A percentile compares a stretch with the other conserved stretches of the same genome.
Evolutionary conservation across 495 filamentous ascomycete species (phyloP).

Genomic region (Penicillium subrubescens): DNA sequence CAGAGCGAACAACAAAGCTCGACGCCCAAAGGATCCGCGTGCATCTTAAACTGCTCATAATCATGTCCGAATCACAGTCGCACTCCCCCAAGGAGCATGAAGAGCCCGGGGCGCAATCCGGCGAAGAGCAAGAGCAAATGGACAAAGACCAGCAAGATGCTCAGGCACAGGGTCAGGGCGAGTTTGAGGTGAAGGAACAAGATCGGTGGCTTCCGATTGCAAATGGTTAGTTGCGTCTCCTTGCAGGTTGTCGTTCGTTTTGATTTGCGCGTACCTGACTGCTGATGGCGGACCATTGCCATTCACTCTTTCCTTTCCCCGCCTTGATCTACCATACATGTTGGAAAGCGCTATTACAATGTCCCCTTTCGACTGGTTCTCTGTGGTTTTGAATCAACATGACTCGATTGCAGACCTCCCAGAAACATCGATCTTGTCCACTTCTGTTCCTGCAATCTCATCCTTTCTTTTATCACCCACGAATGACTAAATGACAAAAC

Average conservation of each 20-base stretch:
- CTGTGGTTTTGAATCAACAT: not conserved
- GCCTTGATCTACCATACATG: slow-evolving; percentile 14
- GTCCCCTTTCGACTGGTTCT: not conserved
- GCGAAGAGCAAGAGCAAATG: slow-evolving; percentile 80
- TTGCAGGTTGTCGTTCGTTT: slow-evolving; percentile 53
- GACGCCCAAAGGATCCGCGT: slow-evolving; percentile 36
- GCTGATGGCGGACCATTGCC: slow-evolving; percentile 47
- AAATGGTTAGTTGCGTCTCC: slow-evolving; percentile 86
- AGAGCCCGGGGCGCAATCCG: slow-evolving; percentile 90
- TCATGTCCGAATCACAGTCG: slow-evolving; percentile 74
- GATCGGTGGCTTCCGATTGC: slow-evolving; percentile 99
- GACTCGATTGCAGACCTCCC: not conserved
- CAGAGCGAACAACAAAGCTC: slow-evolving; percentile 38
- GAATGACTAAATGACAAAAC: not conserved
- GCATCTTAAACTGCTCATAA: slow-evolving; percentile 52
- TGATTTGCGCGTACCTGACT: slow-evolving; percentile 62
- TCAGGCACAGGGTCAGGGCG: slow-evolving; percentile 65
- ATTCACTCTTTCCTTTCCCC: slow-evolving; percentile 21
- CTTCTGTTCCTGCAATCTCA: not conserved
- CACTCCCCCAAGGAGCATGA: slow-evolving; percentile 88
- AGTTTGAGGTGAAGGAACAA: slow-evolving; percentile 99
- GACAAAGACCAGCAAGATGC: slow-evolving; percentile 68
- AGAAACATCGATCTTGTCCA: not conserved
- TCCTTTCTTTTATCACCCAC: not conserved
- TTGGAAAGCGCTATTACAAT: not conserved